phyloP scores from a whole-genome alignment of 345 rosid genomes.

The Cardamine chenopodiifolia region DNA sequence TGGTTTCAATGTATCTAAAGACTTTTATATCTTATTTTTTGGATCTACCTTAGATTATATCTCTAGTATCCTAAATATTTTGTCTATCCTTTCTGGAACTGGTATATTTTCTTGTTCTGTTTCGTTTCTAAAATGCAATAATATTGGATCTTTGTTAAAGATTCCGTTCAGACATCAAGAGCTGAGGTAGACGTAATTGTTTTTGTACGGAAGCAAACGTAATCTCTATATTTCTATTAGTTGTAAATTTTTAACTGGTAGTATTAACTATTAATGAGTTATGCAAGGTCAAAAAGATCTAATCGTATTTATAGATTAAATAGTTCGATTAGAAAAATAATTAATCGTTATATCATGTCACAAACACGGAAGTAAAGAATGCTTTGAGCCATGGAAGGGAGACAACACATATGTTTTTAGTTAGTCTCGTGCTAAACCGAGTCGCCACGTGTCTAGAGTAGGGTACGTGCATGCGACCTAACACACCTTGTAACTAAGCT shows the following conservation, averaged over 20 bases:
- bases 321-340: not conserved
- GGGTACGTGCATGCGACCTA: constrained; percentile 37
- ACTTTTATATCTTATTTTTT: not conserved
- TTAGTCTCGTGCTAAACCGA: constrained; percentile 18
- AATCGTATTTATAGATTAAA: not conserved
- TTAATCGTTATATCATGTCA: constrained; percentile 8
- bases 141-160: constrained; percentile 24
- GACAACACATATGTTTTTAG: constrained; percentile 4
- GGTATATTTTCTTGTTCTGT: not conserved
- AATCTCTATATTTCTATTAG: not conserved
- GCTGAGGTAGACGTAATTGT: constrained; percentile 22
- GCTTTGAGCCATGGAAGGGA: constrained; percentile 27
- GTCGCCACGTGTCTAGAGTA: constrained; percentile 15
- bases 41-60: not conserved
- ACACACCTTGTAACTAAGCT: constrained; percentile 17
- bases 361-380: constrained; percentile 25
- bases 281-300: not conserved
- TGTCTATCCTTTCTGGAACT: not conserved
- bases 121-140: not conserved
- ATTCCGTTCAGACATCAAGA: constrained; percentile 40
- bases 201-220: constrained; percentile 32
- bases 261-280: not conserved
- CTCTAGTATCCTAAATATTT: not conserved
- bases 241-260: not conserved
- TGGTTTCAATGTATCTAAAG: not conserved